Evolutionary conservation across 2,329 filamentous ascomycete genomes (phyloP), one percentile per base, ranked within the genome.

Genomic region (Coleophoma crateriformis): DNA sequence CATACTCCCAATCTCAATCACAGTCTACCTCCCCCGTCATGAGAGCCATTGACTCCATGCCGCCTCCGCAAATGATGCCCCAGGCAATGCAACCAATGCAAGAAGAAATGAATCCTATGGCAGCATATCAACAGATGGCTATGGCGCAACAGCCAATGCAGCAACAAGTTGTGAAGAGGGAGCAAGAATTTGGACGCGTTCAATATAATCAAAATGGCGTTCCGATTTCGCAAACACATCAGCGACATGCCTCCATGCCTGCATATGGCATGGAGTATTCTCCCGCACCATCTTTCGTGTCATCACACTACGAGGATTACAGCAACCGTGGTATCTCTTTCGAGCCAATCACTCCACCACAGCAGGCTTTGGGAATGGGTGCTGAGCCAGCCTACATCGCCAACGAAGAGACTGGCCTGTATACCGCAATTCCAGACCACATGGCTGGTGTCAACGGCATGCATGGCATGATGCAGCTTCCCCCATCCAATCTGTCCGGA

Each of bases 261-360:
- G 88, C 90, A 17, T 99, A 95, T 67, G 80, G 74, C 44, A 85
- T 97, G 68, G 94, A 99, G 71, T 99, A 97, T 75, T 99, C 94
- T 14, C 94, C 94, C 47, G 94, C 94, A 0, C 94, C 94, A 2
- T 97, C 94, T 1, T 97, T 97, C 64, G 91, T 96, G 47, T 97
- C 94, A n/a, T 97, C 94, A 1, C 91, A 96, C 63, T 96, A 92
- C 63, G 94, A 97, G 66, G 92, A 97, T 68, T 99, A 96, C 76
- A 95, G 90, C 80, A 92, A 91, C 67, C 87, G 94, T 50, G 94
- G 90, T 46, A 84, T 97, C 63, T 97, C 92, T 3, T 99, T 92
- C 67, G 94, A 99, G 76, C 94, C 94, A 47, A 84, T 99, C 60
- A 99, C 94, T 0, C 94, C 94, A 51, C 94, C 94, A 14, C 94